Conservation (phyloP, 2,329 filamentous ascomycete genomes). For the Acephala macrosclerotiorum region DNA sequence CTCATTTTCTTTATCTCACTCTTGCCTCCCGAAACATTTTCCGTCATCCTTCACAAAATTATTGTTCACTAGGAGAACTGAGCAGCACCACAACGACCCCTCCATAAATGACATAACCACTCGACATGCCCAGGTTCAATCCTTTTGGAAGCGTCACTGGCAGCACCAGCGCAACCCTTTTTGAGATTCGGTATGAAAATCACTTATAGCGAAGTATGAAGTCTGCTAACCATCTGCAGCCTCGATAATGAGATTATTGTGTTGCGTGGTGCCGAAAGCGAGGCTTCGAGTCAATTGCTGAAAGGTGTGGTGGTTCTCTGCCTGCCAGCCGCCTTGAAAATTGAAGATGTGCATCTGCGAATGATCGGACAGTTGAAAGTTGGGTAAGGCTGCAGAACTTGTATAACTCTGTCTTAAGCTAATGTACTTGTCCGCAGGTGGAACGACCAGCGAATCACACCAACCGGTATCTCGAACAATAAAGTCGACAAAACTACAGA, state of each 20-base stretch:
- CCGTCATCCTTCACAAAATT: neutral
- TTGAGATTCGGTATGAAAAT: constrained; percentile 46
- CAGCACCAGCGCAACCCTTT: constrained; percentile 44
- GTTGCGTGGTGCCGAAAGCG: constrained; percentile 76
- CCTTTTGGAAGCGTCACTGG: constrained; percentile 44
- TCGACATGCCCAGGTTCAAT: constrained; percentile 45
- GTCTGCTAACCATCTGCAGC: constrained; percentile 50
- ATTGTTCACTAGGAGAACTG: constrained; percentile 5
- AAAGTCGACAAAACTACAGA: constrained; percentile 64
- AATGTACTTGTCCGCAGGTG: constrained; percentile 48
- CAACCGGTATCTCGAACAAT: constrained; percentile 65
- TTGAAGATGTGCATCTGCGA: constrained; percentile 77
- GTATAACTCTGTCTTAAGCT: constrained; percentile 9
- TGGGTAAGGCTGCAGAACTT: constrained; percentile 58
- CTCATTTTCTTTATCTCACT: constrained; percentile 8
- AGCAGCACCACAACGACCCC: constrained; percentile 3
- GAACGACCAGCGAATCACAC: constrained; percentile 59
- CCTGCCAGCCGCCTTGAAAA: constrained; percentile 70
- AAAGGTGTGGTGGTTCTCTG: constrained; percentile 79
- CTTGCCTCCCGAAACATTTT: neutral
- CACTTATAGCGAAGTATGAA: constrained; percentile 15
- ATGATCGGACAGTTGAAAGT: constrained; percentile 74
- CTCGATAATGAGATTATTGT: constrained; percentile 82
- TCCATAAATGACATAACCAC: constrained; percentile 8
- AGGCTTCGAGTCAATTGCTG: constrained; percentile 77